Percentiles rank a stretch among this genome's conserved stretches.
phyloP scores from a whole-genome alignment of 2,329 filamentous ascomycete species.

The Hypomyces perniciosus region DNA sequence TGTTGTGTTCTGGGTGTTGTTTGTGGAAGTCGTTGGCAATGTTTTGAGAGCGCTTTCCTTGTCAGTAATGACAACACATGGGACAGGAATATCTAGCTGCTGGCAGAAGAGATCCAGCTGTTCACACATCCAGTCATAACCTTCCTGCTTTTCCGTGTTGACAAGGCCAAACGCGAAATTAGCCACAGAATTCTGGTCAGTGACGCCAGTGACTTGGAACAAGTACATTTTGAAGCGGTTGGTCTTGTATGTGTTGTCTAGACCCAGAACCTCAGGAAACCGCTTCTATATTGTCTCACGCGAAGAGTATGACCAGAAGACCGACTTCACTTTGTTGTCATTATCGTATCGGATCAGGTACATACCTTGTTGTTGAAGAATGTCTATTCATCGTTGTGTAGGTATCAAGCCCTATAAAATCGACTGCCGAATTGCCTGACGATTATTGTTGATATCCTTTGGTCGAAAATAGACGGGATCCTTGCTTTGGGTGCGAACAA shows the following conservation, averaged over 20 bases:
- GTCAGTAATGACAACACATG: background rate
- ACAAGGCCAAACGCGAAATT: conserved; percentile 2
- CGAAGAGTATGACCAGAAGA: too few relatives aligned
- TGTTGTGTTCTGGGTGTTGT: background rate
- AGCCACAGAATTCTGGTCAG: background rate
- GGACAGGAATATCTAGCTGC: background rate
- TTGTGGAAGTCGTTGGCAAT: background rate
- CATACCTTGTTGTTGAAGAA: too few relatives aligned
- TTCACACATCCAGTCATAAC: background rate
- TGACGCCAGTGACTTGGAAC: conserved; percentile 9
- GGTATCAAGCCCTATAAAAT: too few relatives aligned
- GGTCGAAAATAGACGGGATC: background rate
- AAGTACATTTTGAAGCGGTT: conserved; percentile 8
- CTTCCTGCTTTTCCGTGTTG: background rate
- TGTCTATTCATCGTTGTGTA: too few relatives aligned
- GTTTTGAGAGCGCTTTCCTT: background rate
- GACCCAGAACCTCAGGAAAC: conserved; percentile 8
- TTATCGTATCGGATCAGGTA: too few relatives aligned
- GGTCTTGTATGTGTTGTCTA: conserved; percentile 12
- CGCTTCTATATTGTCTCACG: too few relatives aligned
- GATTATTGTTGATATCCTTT: background rate
- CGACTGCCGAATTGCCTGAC: background rate
- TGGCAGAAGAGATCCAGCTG: too few relatives aligned
- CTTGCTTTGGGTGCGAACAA: background rate
- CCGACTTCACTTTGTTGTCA: too few relatives aligned